Base-by-base conservation (phyloP, 805 yeast genomes). In the Ogataea wickerhamii region DNA sequence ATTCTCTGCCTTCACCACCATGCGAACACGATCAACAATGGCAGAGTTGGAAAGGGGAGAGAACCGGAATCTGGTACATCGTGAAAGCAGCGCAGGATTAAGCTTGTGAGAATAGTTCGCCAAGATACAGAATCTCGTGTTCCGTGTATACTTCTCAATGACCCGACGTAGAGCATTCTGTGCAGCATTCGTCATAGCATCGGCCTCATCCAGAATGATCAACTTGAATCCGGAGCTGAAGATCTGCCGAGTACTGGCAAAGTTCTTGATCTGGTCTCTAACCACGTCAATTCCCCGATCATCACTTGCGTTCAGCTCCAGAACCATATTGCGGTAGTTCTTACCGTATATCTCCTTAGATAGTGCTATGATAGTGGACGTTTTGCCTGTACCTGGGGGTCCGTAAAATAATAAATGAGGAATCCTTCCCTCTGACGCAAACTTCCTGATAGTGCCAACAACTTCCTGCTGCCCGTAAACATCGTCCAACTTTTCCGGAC, bases 241-340 rank as follows among this genome's bases (percentile, higher is more conserved):
- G 37, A 93, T 91, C 60, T 93, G 98, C 71, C 87, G 80, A 1
- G 98, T 93, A 21, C 91, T 79, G 8, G 98, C 98, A 67, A 93
- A 93, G 51, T 83, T 88, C 70, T 93, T 93, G 68, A 93, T 88
- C 63, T 88, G 96, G 54, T 93, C 93, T 47, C 99, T 76, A n/a
- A 93, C 98, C 31, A 93, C 97, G 52, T 87, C 95, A 49, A 93
- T 93, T 48, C 98, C 98, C 65, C 98, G 77, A 61, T 93, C 98
- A 61, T 93, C 98, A 4, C 94, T 82, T 4, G 98, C 98, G 63
- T 93, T 93, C 60, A 93, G 71, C 58, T 93, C 98, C 38, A 93
- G 66, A 2, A 93, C 97, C 89, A 89, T 88, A 55, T 87, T 85
- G 51, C 73, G 77, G 58, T 85, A 86, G 47, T 78, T 76, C 13